Base-by-base conservation (phyloP, 805 yeast species). In the Brettanomyces custersianus region DNA sequence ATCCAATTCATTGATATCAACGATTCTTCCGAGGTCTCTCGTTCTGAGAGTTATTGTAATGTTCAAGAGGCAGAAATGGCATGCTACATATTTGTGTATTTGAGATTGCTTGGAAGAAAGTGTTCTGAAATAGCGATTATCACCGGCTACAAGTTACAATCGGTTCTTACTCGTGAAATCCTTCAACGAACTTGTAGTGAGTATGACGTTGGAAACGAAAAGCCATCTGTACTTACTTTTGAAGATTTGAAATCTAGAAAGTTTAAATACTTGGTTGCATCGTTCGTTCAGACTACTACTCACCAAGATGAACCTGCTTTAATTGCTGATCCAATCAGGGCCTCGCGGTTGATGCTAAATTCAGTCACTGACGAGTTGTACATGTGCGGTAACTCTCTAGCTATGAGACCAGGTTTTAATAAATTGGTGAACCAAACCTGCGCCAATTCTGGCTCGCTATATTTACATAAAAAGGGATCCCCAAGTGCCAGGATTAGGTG, bases 1-100 rank as follows among this genome's bases (percentile, higher is more conserved):
- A 41, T 39, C 21, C 63, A 64, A 40, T 51, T 63, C 31, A 43
- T 66, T 28, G 39, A 54, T 30, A 57, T 63, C 23, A 4, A 20
- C 13, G 44, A 51, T 15, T 59, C 55, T 9, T 34, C 40, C 5
- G 68, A 62, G 31, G 38, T 47, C 2, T 54, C 51, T 32, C 47
- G 51, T 2, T 47, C 54, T 1, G 51, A 47, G 1, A 40, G 48
- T 21, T 52, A 34, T 51, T 68, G 62, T 27, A 68, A 68, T 38
- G 35, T 63, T n/a, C 60, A 54, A 8, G 74, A 74, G 42, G 78
- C 77, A 1, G 72, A 69, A 40, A 66, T 54, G 38, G 57, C 66
- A 13, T 70, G 70, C 12, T 51, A 57, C 1, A 40, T 72, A 5
- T 72, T 56, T 44, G 64, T 62, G 50, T 72, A 70, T 38, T 53